A percentile compares a stretch with the other conserved stretches of the same genome.
phyloP scores from a whole-genome alignment of 768 basidiomycete genomes.

The Hygrocybe coccinea region DNA sequence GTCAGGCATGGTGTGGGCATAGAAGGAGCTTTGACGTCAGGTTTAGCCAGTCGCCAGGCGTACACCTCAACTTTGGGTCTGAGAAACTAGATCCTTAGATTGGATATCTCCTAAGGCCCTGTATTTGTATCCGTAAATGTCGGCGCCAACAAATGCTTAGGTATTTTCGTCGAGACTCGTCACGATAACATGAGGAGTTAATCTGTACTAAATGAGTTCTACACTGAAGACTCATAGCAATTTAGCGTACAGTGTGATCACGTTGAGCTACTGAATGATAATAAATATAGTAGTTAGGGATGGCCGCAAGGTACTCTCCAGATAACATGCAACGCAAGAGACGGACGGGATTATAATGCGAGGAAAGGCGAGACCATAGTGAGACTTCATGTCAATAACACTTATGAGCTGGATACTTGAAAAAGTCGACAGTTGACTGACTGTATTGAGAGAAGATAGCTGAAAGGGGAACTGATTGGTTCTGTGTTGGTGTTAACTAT shows the following conservation, averaged over 20 bases:
- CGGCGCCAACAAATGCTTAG: too few relatives aligned
- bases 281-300: conserved; percentile 34
- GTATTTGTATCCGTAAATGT: too few relatives aligned
- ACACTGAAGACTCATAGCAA: too few relatives aligned
- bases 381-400: conserved; percentile 33
- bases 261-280: neutral
- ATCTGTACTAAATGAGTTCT: too few relatives aligned
- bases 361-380: conserved; percentile 46
- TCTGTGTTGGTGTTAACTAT: conserved; percentile 32
- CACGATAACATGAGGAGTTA: too few relatives aligned
- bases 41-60: neutral
- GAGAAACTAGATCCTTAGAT: too few relatives aligned
- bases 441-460: conserved; percentile 58
- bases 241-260: neutral
- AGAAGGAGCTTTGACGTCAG: conserved; percentile 11
- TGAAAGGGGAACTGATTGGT: conserved; percentile 47
- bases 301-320: conserved; percentile 47
- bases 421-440: conserved; percentile 21
- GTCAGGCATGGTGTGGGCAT: conserved; percentile 14
- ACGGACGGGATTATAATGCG: conserved; percentile 56
- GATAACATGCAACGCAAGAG: conserved; percentile 44
- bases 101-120: too few relatives aligned
- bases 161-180: too few relatives aligned
- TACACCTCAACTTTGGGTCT: too few relatives aligned
- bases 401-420: neutral